Conservation (phyloP, 2,329 filamentous ascomycete genomes). For the Mycosphaerella arachidis region DNA sequence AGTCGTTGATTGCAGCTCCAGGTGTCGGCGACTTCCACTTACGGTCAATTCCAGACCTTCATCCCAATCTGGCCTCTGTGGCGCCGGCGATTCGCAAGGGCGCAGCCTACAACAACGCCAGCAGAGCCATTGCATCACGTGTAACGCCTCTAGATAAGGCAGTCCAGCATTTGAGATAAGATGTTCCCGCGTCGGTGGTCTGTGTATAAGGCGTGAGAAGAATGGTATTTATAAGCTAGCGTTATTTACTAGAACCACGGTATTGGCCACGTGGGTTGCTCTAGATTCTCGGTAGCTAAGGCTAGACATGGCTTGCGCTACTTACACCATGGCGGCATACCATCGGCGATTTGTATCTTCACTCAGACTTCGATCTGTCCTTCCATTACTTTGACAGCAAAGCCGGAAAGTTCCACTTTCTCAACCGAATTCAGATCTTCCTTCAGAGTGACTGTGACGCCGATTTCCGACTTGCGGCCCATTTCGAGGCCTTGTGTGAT, state of each 20-base stretch:
- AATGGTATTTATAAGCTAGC: background rate
- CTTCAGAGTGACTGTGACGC: slow-evolving; percentile 42
- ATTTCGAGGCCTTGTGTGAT: slow-evolving; percentile 51
- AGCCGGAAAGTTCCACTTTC: slow-evolving; percentile 41
- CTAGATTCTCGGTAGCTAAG: background rate
- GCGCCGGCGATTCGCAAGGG: background rate
- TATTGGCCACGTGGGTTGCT: background rate
- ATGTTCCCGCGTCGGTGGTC: background rate
- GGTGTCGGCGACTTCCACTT: background rate
- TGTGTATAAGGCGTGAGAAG: background rate
- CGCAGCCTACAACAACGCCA: background rate
- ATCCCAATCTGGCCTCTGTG: background rate
- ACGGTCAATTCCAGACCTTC: background rate
- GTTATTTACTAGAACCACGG: background rate
- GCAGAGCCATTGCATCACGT: background rate
- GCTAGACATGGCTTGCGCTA: background rate
- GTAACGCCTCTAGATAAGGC: background rate
- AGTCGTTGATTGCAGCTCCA: background rate
- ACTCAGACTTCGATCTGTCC: slow-evolving; percentile 22
- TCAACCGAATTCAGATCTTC: slow-evolving; percentile 35
- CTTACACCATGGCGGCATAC: background rate
- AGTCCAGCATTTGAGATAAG: background rate
- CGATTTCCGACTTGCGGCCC: slow-evolving; percentile 48
- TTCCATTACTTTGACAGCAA: slow-evolving; percentile 42
- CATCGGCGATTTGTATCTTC: background rate